Percentiles rank a stretch among this genome's conserved stretches.
Evolutionary conservation across 2,329 filamentous ascomycete species (phyloP).

Genomic region (Nemania serpens): DNA sequence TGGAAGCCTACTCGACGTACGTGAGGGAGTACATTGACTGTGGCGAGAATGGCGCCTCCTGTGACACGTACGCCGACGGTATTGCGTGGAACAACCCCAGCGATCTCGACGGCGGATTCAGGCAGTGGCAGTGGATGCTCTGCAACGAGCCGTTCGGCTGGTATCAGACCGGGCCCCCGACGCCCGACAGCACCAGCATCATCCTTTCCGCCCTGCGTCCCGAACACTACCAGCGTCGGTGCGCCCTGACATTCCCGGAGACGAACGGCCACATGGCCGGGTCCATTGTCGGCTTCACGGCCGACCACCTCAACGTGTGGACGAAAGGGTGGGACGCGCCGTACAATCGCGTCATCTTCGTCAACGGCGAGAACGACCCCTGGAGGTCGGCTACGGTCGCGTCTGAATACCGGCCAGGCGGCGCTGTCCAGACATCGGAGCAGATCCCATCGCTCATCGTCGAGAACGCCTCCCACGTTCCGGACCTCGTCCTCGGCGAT

Average conservation of each 20-base stretch:
- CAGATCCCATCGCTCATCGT: constrained; percentile 24
- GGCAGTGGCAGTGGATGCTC: constrained; percentile 53
- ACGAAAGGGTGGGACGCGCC: constrained; percentile 38
- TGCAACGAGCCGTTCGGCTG: constrained; percentile 50
- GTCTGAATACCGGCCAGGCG: constrained; percentile 25
- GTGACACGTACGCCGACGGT: constrained; percentile 46
- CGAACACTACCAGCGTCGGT: constrained; percentile 41
- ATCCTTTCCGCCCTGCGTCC: constrained; percentile 25
- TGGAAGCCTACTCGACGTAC: constrained; percentile 49
- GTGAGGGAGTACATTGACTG: constrained; percentile 43
- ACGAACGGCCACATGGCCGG: constrained; percentile 30
- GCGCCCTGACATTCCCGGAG: constrained; percentile 50
- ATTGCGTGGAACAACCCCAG: constrained; percentile 46
- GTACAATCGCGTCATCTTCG: constrained; percentile 38
- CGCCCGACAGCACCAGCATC: constrained; percentile 29
- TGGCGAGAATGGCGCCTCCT: constrained; percentile 45
- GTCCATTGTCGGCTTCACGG: constrained; percentile 24
- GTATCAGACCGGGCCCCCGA: constrained; percentile 44
- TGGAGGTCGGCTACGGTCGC: constrained; percentile 32
- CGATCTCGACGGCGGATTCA: constrained; percentile 34
- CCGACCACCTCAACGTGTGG: constrained; percentile 28
- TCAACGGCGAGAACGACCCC: constrained; percentile 40
- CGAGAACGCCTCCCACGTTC: constrained; percentile 24
- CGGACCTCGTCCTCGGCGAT: constrained; percentile 21
- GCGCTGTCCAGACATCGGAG: constrained; percentile 20